Percentiles rank a stretch among this genome's conserved stretches.
phyloP scores from a whole-genome alignment of 1,284 basidiomycete species.

The Apiotrichum brassicae region DNA sequence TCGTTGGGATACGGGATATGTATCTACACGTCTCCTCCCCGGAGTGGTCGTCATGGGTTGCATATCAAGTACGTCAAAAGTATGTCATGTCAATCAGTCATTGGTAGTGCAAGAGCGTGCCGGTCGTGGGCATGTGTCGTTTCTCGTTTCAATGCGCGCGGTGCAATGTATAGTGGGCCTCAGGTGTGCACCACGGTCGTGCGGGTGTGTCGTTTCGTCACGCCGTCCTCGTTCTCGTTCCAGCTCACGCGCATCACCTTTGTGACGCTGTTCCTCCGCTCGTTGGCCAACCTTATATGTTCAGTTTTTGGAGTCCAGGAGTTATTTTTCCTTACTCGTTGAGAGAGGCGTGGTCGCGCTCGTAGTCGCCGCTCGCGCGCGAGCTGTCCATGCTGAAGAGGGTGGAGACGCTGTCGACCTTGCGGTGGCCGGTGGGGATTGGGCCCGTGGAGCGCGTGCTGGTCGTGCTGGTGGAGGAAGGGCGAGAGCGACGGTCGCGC shows the following conservation, averaged over 20 bases:
- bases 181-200: too few relatives aligned
- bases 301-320: background rate
- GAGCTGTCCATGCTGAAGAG: slow-evolving; percentile 24
- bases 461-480: background rate
- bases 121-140: too few relatives aligned
- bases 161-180: too few relatives aligned
- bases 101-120: too few relatives aligned
- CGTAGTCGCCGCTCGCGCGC: background rate
- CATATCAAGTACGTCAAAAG: too few relatives aligned
- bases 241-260: slow-evolving; percentile 1
- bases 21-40: too few relatives aligned
- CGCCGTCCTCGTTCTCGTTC: background rate
- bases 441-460: background rate
- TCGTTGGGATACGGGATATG: too few relatives aligned
- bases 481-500: slow-evolving; percentile 1
- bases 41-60: too few relatives aligned
- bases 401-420: slow-evolving; percentile 16
- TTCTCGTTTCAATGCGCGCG: too few relatives aligned
- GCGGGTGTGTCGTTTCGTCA: background rate
- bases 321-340: background rate
- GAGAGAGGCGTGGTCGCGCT: background rate
- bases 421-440: background rate
- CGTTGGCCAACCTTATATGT: background rate
- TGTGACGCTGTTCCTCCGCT: background rate
- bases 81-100: too few relatives aligned